Evolutionary conservation across 257 asterid genomes (phyloP), one percentile per base, ranked within the genome.

Genomic region (Cinchona pubescens): DNA sequence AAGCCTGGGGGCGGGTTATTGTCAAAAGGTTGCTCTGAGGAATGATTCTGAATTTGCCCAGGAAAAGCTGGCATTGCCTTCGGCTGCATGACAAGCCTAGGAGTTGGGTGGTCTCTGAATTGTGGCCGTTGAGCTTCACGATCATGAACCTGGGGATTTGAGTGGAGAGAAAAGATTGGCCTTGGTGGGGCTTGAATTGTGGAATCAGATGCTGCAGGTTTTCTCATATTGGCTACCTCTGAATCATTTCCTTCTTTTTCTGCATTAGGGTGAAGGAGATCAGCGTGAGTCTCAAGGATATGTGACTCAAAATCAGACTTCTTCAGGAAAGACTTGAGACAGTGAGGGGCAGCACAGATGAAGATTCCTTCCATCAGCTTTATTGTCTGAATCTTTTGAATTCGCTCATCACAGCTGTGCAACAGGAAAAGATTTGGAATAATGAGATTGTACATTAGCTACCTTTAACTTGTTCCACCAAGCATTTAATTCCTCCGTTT

Each of bases 321-420:
- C 89, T 92, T 91, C 48, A 95, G 76, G 84, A 95, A 95, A 65
- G 99, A 92, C 85, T 91, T 95, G 83, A 91, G 86, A 77, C 98
- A 95, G 79, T 90, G 97, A 35, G 99, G 97, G 55, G 99, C 98
- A 35, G 96, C 99, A 70, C 99, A 92, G 46, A 95, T 48, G 69
- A 83, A 83, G 76, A 95, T 86, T 67, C 96, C 97, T 84, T 92
- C 99, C 92, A 90, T 87, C 94, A 89, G 83, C 87, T 95, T 91
- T 68, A 95, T 95, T 37, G 99, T 92, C 81, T 95, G 98, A 76
- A 95, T 95, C 95, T 90, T 95, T 64, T 92, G 96, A 85, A 91
- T 81, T 74, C 99, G 98, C 43, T 86, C 96, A 48, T 91, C 91
- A 72, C 99, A 95, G 77, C 99, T 92, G 90, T 29, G 58, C 42